Evolutionary conservation across 495 filamentous ascomycete species (phyloP), one percentile per base, ranked within the genome.

Genomic region (Aspergillus leporis): DNA sequence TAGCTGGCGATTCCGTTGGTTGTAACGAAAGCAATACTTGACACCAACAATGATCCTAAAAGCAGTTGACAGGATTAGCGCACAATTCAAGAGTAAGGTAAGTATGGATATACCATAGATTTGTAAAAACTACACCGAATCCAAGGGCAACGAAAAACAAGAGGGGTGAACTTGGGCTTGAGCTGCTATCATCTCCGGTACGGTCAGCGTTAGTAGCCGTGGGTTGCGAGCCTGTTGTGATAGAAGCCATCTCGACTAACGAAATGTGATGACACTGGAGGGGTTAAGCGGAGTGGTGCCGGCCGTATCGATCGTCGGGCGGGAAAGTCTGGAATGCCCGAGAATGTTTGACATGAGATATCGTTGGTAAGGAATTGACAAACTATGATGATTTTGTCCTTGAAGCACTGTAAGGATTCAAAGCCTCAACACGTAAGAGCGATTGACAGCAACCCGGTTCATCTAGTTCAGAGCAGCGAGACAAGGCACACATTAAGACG

Each of bases 11-110:
- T 95, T 95, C 28, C 94, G 86, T 61, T 95, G 92, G 71, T 98
- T 98, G 71, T 98, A 98, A 53, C 94, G 84, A 72, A 98, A 98
- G 75, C 94, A 98, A 74, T 98, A 98, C 74, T 98, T 98, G 51
- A 98, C 94, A 40, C 94, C 94, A 63, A 98, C 94, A 66, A 98
- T 98, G 70, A 98, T 98, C 94, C 94, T 98, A 65, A 52, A 55
- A 56, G 31, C n/a, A 31, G 16, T 32, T 32, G 55, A 25, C 62
- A 31, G 48, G 25, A 22, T 49, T 28, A 30, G 28, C 30, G 45
- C 13, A 38, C 48, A n/a, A 32, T 30, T 13, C 14, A 21, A 51
- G 8, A 25, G 31, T 40, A 34, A 46, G 32, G 65, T 43, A 53
- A 46, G 48, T 49, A 34, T 45, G 21, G 36, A 69, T 77, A 61